Conservation (phyloP, 371 early-diverging fungal genomes). For the Saksenaea vasiformis region DNA sequence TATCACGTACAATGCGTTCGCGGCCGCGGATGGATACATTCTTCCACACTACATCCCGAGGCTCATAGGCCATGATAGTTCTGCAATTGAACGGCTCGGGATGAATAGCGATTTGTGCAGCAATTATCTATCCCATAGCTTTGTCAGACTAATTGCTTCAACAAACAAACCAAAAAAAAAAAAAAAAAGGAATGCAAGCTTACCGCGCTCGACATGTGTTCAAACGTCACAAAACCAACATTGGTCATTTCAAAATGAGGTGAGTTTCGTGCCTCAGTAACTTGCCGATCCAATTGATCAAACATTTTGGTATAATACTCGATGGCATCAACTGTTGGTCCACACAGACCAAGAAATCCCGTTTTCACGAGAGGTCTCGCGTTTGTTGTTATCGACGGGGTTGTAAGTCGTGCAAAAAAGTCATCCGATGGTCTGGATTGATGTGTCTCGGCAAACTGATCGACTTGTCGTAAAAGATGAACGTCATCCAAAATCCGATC, state of each 20-base stretch:
- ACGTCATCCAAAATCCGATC: conserved; percentile 41
- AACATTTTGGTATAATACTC: conserved; percentile 47
- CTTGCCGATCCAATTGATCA: conserved; percentile 34
- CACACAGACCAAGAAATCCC: conserved; percentile 39
- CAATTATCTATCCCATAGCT: conserved; percentile 45
- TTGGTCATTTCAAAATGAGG: conserved; percentile 37
- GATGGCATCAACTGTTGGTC: conserved; percentile 44
- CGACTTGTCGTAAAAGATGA: conserved; percentile 25
- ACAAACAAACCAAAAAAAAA: conserved; percentile 2
- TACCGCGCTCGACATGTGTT: conserved; percentile 45
- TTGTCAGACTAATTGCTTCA: neutral
- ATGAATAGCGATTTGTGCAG: conserved; percentile 58
- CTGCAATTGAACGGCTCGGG: conserved; percentile 71
- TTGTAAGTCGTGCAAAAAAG: conserved; percentile 4
- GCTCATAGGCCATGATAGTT: conserved; percentile 70
- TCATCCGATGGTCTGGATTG: neutral
- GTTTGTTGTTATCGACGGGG: neutral
- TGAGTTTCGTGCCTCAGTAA: conserved; percentile 27
- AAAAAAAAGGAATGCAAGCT: conserved; percentile 8
- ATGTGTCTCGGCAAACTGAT: conserved; percentile 17
- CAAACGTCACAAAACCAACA: conserved; percentile 51
- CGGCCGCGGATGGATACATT: conserved; percentile 57
- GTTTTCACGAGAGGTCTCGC: conserved; percentile 30
- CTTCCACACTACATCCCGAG: conserved; percentile 72
- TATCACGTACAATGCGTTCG: conserved; percentile 42